Evolutionary conservation across 495 filamentous ascomycete species (phyloP), one percentile per base, ranked within the genome.

Genomic region (Daldinia grandis): DNA sequence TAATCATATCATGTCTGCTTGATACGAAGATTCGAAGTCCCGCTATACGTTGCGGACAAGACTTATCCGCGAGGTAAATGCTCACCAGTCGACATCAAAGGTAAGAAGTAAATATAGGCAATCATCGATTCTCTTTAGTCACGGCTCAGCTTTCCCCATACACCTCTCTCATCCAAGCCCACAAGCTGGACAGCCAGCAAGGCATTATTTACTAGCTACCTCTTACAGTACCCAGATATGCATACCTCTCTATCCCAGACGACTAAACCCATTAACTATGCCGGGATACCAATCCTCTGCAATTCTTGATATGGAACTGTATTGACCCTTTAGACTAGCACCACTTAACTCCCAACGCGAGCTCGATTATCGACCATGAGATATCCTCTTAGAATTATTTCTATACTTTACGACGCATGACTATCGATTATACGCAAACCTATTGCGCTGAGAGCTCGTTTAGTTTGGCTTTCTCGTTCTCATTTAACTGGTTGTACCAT

Each of bases 401-500:
- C 40, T 27, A 17, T 38, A 15, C 19, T 56, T 56, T 7, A 1
- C 30, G 30, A 19, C 9, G 15, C 24, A 14, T 58, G 8, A 31
- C 19, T 59, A 42, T 19, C 9, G 31, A 8, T 1, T 28, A 27
- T 4, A 28, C 33, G 38, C 15, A 50, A 37, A 5, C 5, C 19
- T 51, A 30, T 44, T 58, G n/a, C 31, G 33, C 47, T 8, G 59
- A 68, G 9, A 84, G 64, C 62, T 85, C 78, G 44, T 83, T 78
- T 10, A 97, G 80, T 77, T 93, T 95, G 28, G 80, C 81, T 80
- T 92, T 90, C 81, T 98, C 94, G 60, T 89, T 86, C 5, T 87
- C 84, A 4, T 84, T 92, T 75, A 98, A 75, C 10, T 86, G 81
- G 17, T 81, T 83, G 77, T 90, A 97, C 70, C 94, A 83, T 35